phyloP scores from a whole-genome alignment of 2,329 filamentous ascomycete species.

The Paecilomyces niveus region DNA sequence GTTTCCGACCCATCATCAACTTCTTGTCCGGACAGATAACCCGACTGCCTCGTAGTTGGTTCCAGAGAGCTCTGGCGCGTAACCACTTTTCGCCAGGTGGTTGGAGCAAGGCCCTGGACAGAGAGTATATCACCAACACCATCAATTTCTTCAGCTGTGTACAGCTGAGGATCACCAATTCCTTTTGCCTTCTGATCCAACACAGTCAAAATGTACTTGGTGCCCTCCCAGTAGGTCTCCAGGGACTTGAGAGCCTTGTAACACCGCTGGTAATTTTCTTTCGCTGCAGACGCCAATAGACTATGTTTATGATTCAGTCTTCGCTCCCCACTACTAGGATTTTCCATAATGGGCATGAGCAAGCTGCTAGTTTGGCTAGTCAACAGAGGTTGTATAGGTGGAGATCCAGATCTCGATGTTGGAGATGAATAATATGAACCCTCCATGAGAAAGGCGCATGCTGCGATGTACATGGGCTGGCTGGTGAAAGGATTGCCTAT shows the following conservation, averaged over 20 bases:
- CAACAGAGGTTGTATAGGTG: conserved; percentile 30
- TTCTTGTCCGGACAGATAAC: conserved; percentile 10
- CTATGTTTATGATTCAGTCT: conserved; percentile 57
- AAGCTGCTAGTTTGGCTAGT: conserved; percentile 27
- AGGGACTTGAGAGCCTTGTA: conserved; percentile 76
- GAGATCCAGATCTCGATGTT: conserved; percentile 55
- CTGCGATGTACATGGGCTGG: conserved; percentile 86
- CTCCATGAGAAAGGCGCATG: conserved; percentile 81
- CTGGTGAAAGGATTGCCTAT: conserved; percentile 84
- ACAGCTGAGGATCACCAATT: conserved; percentile 65
- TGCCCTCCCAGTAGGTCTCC: conserved; percentile 79
- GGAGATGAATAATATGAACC: conserved; percentile 63
- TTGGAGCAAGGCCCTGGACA: conserved; percentile 44
- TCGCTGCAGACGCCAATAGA: conserved; percentile 70
- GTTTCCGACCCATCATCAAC: conserved; percentile 21
- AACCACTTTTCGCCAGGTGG: conserved; percentile 41
- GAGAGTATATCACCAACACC: conserved; percentile 54
- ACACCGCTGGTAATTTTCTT: conserved; percentile 79
- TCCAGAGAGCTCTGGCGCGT: conserved; percentile 23
- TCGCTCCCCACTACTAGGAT: conserved; percentile 17
- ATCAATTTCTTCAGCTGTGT: conserved; percentile 68
- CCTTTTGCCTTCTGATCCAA: conserved; percentile 83
- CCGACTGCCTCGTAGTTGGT: conserved; percentile 13
- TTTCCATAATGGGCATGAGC: conserved; percentile 25
- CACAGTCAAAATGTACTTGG: conserved; percentile 78